Evolutionary conservation across 805 yeast genomes (phyloP), one percentile per base, ranked within the genome.

Genomic region (Wickerhamomyces alni): DNA sequence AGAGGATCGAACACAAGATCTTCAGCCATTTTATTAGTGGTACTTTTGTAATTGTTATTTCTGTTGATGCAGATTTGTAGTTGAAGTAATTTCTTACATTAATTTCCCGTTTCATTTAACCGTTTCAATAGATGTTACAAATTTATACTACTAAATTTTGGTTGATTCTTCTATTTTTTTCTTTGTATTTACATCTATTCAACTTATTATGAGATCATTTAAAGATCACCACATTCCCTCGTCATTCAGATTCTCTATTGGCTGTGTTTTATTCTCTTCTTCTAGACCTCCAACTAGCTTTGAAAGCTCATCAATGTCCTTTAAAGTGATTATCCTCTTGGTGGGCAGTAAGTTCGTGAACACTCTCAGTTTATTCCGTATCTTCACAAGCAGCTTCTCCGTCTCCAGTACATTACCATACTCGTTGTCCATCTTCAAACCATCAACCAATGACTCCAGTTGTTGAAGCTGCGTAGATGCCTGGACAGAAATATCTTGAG

Each of bases 281-380:
- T 47, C 55, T 11, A 43, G 10, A 0, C 59, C 58, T 17, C 44
- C 42, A 0, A 54, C 36, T 1, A 38, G 13, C 18, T 30, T 30
- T 8, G 42, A 33, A 0, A 42, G 1, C 2, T 43, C 50, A 33
- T 53, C 58, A 9, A 52, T 33, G 10, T 27, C 25, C 11, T 43
- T 41, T 16, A 55, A 28, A 7, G 43, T 41, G 15, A 52, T 15
- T 4, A 15, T 19, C 31, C 43, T 50, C 38, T 36, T 48, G 1
- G 33, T 48, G 17, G 57, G 59, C 3, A 65, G 41, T 6, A 63
- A 35, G 10, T 67, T 46, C 10, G 74, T 63, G 10, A 82, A 53
- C 3, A 77, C 67, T 41, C 86, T 64, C 25, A 80, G 65, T 55
- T 82, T 81, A 48, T 82, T 82, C 45, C 80, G 67, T 2, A 83